Percentiles rank a stretch among this genome's conserved stretches.
Evolutionary conservation across 2,329 filamentous ascomycete genomes (phyloP).

Genomic region (Exophiala sp.): DNA sequence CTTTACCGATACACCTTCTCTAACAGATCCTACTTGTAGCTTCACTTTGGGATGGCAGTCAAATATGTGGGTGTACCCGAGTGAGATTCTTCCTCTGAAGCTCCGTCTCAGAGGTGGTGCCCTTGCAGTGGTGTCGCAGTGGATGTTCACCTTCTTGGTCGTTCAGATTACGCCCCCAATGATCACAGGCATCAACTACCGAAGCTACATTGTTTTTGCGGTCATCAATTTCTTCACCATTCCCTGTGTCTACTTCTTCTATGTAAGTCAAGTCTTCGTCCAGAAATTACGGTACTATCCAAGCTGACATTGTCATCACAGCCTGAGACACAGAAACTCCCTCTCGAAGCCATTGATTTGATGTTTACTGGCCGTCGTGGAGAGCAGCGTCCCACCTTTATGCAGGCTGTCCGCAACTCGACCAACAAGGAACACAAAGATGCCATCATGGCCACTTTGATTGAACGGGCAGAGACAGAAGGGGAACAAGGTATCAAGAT

Average conservation of each 20-base stretch:
- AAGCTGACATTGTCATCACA: background rate
- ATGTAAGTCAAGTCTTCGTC: background rate
- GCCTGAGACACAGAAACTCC: constrained; percentile 59
- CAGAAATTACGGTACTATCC: background rate
- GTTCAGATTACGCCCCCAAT: constrained; percentile 56
- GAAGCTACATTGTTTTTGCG: constrained; percentile 25
- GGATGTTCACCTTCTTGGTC: constrained; percentile 62
- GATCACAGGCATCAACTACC: constrained; percentile 42
- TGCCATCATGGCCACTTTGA: background rate
- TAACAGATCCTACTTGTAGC: constrained; percentile 2
- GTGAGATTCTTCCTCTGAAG: constrained; percentile 46
- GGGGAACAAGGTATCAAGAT: background rate
- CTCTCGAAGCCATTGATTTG: constrained; percentile 61
- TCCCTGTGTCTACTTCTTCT: constrained; percentile 10
- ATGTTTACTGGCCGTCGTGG: constrained; percentile 31
- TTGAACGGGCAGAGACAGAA: background rate
- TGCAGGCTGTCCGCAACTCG: constrained; percentile 1
- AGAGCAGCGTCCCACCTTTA: background rate
- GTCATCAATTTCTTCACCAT: constrained; percentile 36
- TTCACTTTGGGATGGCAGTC: constrained; percentile 46
- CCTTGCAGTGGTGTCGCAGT: constrained; percentile 47
- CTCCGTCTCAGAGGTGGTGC: constrained; percentile 44
- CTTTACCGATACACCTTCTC: no score
- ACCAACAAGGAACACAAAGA: background rate
- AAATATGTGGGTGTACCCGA: constrained; percentile 42